Base-by-base conservation (phyloP, 2,329 filamentous ascomycete genomes). In the Ophiostoma novo-ulmi region DNA sequence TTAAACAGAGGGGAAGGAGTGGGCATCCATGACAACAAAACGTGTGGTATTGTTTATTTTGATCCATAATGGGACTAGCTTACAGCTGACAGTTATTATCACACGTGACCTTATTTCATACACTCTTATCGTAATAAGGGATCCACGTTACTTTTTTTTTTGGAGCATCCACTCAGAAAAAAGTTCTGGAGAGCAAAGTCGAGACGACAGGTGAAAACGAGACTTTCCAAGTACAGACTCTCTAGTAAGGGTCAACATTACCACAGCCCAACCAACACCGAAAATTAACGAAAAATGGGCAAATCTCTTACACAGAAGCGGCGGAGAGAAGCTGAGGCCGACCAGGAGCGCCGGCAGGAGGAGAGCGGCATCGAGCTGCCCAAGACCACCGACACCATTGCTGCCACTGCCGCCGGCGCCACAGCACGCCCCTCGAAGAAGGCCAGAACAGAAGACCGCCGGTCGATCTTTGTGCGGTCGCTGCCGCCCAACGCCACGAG, bases 391-490 rank as follows among this genome's bases (percentile, higher is more conserved):
- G 65, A 67, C 36, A 39, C 63, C 11, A 17, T 65, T 14, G 36
- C 11, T 20, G 17, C 31, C 26, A 20, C 13, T 38, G 44, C 39
- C 17, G 67, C 13, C 20, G 41, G 20, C 0, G 58, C 65, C 4
- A 48, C 68, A 3, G 69, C 72, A 11, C 75, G 78, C 63, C 80
- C 82, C 17, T 77, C 80, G 52, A 90, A 90, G 77, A 88, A 87
- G 76, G 80, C 84, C 39, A 82, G 85, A 73, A 83, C 86, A 71
- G 87, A 89, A 72, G 85, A 86, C 71, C 85, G 85, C 74, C 84
- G 88, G 75, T 92, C 94, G 65, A 88, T 99, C 75, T 99, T 99
- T 81, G 90, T 99, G 74, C 92, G 94, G 76, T 94, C 91, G 68
- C 86, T 99, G 67, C 92, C 94, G 26, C 81, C 89, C 31, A 86